Evolutionary conservation across 805 yeast species (phyloP), one percentile per base, ranked within the genome.

Genomic region (Lipomyces kockii): DNA sequence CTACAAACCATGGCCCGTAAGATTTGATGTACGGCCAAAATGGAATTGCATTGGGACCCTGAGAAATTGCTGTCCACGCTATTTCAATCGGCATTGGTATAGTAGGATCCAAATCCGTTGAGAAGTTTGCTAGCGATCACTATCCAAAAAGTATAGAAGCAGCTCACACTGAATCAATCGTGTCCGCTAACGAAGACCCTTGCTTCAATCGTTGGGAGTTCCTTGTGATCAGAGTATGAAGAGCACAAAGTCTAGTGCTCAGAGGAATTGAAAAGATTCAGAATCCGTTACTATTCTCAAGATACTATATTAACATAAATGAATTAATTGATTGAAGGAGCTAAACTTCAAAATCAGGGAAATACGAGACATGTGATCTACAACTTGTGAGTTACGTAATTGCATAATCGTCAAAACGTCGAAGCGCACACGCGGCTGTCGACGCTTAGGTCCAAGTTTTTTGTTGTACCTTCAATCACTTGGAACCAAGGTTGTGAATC

Each of bases 31-130:
- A 79, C 2, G 80, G 79, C 87, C 89, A 92, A 43, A 89, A 90
- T 0, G 98, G 98, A 56, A 94, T 83, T 2, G 81, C 82, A 9
- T 86, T 87, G 0, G 93, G 84, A 7, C 98, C 98, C 37, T 92
- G 91, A 17, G 83, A 76, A 37, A 89, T 68, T 53, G 87, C 86
- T 0, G 89, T 82, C n/a, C 90, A 88, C 14, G 92, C 76, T 70
- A 92, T 87, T 75, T 94, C 90, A 62, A 94, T 75, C 1, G 98
- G 98, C 99, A 94, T 94, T 46, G 54, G n/a, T 17, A 9, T 22
- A 11, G 5, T 27, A 27, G 27, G 53, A 49, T 20, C 43, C 43
- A 12, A 14, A 37, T 14, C 43, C 43, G 43, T 37, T 37, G 5
- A 11, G 17, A 37, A 11, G 3, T 12, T 43, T 8, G 49, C 20